Base-by-base conservation (phyloP, 2,329 filamentous ascomycete species). In the Didymella pinodella region DNA sequence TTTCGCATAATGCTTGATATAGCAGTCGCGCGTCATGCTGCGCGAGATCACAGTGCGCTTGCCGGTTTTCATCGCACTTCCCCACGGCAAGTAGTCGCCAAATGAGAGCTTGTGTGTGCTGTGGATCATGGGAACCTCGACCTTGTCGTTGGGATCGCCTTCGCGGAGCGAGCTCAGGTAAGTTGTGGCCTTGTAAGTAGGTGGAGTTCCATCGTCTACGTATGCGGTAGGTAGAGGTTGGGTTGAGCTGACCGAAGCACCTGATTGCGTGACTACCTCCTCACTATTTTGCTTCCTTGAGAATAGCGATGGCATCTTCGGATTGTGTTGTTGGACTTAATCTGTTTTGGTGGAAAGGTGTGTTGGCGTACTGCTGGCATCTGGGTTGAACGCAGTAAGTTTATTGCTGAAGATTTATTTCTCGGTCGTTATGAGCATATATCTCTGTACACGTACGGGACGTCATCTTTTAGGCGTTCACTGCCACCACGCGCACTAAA, bases 1-100 rank as follows among this genome's bases (percentile, higher is more conserved):
- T 46, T 56, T 60, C 14, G 52, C 57, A 26, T 56, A 60, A 18
- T 60, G 52, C 29, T 60, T 60, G 36, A 60, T 32, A 26, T 60
- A 48, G 43, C 52, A 55, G 34, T 60, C 57, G 43, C 57, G 57
- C 7, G 46, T 60, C 57, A 60, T 56, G 14, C 51, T 55, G 41
- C 57, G 52, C 22, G 52, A 44, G 16, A 55, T 60, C 20, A 60
- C 48, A 16, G 43, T 52, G 16, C 48, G 48, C 36, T 52, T 55
- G n/a, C 48, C 52, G 4, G 44, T 56, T 25, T 56, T 56, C 52
- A 48, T 48, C 10, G 51, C 48, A 38, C 57, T 55, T 1, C 51
- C 48, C 20, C 41, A 60, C 4, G 57, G 57, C 48, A 55, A 22
- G 14, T 55, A 53, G 20, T 60, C 52, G 20, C 52, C 52, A 10